Percentiles rank a stretch among this genome's conserved stretches.
phyloP scores from a whole-genome alignment of 495 filamentous ascomycete genomes.

The Pyronema omphalodes region DNA sequence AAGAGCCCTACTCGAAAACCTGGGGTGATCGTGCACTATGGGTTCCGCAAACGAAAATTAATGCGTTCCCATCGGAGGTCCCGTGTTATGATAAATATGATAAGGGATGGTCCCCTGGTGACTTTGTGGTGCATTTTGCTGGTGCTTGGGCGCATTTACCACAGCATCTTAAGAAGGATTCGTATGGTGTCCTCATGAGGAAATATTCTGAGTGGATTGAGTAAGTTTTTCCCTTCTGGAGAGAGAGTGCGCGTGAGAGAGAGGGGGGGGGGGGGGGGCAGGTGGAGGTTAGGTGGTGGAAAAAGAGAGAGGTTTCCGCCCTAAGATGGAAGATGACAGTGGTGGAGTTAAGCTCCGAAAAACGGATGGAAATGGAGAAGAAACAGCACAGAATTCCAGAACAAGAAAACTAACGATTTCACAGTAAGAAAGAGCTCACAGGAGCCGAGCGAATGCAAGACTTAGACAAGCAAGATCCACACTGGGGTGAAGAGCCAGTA shows the following conservation, averaged over 20 bases:
- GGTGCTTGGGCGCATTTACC: conserved; percentile 26
- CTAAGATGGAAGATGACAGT: too few species aligned
- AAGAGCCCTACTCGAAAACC: conserved; percentile 3
- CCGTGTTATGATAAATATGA: conserved; percentile 18
- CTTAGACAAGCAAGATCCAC: not conserved
- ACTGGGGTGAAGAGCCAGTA: not conserved
- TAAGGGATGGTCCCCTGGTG: conserved; percentile 15
- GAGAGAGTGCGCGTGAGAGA: too few species aligned
- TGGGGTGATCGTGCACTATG: conserved; percentile 2
- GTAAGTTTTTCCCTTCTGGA: not conserved
- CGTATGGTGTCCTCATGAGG: conserved; percentile 3
- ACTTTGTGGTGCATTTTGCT: conserved; percentile 24
- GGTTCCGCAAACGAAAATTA: conserved; percentile 22
- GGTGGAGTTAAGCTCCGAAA: too few species aligned
- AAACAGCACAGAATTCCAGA: too few species aligned
- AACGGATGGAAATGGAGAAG: too few species aligned
- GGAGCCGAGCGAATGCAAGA: not conserved
- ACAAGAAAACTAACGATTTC: too few species aligned
- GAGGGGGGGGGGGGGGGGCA: too few species aligned
- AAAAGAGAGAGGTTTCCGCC: too few species aligned
- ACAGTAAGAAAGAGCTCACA: not conserved
- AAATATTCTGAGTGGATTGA: conserved; percentile 10
- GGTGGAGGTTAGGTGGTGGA: too few species aligned
- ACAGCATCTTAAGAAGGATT: conserved; percentile 8
- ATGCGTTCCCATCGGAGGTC: conserved; percentile 24